Base-by-base conservation (phyloP, 2,329 filamentous ascomycete species). In the Cadophora malorum region DNA sequence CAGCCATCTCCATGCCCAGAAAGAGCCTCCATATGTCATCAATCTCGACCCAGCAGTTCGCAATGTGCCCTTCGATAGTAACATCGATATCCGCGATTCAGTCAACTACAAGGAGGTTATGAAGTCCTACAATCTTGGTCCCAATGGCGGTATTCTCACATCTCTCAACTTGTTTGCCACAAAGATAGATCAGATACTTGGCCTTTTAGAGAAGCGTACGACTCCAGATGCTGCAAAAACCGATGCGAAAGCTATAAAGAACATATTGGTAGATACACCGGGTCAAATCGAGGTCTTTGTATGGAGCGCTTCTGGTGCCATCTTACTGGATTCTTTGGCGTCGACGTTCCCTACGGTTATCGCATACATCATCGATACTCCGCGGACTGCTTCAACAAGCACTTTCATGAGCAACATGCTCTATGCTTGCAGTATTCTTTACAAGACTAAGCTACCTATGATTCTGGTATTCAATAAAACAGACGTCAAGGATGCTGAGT, bases 371-470 rank as follows among this genome's bases (percentile, higher is more conserved):
- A 97, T 99, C 79, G 96, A 99, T 80, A 99, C 96, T 1, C 96
- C 96, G 3, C 90, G 96, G 64, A 97, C 94, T 16, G 89, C 91
- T 45, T 97, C 93, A 49, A 98, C 96, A 0, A 94, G 91, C 71
- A 99, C 96, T 0, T 99, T 99, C 81, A 99, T 99, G 96, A 96
- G 92, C 79, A 99, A 99, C 81, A 99, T 99, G 96, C 89, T 99
- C 53, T 99, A 99, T 80, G 96, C 96, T 25, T 98, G 96, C 84
- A 97, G 92, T 69, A 99, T 99, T 72, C 87, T 99, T 19, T 99
- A 99, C 87, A 98, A 98, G 84, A 98, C 95, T 1, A 97, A 97
- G 79, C 85, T 99, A 0, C 96, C 96, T 28, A 99, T 99, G 96
- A 96, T 99, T 64, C 83, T 99, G 8, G 96, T 99, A 12, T 98